Evolutionary conservation across 768 basidiomycete species (phyloP), one percentile per base, ranked within the genome.

Genomic region (Mycena alexandri): DNA sequence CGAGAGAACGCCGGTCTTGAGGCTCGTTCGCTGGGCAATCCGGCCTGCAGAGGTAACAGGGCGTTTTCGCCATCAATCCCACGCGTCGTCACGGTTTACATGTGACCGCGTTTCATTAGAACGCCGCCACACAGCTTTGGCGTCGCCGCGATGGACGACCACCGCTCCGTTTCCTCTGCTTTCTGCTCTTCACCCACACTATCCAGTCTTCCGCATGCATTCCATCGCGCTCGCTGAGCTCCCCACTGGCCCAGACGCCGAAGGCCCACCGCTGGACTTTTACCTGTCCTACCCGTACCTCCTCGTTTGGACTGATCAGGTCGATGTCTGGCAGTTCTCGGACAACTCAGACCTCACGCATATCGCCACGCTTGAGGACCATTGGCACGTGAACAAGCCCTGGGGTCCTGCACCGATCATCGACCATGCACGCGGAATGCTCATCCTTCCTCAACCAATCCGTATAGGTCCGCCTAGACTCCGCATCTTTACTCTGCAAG

Each of bases 241-340:
- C 22, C 56, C 63, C 43, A 58, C 46, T 43, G 63, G 55, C 24
- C 5, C 25, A 36, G 50, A 58, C 38, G 63, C 63, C 43, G 46
- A 58, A 65, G 63, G 55, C 63, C 63, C 63, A 22, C 36, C 63
- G 48, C 22, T 48, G 38, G 63, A 58, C 48, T 65, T 65, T 51
- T 65, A 58, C 21, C 48, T 65, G 48, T 51, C 54, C 48, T 65
- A 65, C 48, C 63, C 63, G 14, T 65, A 65, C 47, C 56, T 65
- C 29, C 38, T 65, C 36, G 41, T 58, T 34, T 65, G 63, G 63
- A 65, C 63, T 24, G 55, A 65, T 34, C 63, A 65, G 41, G 63
- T 65, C 56, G 63, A 65, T 21, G 55, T 65, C 54, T 65, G 63
- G 63, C 63, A 46, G 24, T 17, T 58, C 56, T 65, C 56, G 10